Conservation (phyloP, 2,329 filamentous ascomycete genomes). For the Trichophyton mentagrophytes region DNA sequence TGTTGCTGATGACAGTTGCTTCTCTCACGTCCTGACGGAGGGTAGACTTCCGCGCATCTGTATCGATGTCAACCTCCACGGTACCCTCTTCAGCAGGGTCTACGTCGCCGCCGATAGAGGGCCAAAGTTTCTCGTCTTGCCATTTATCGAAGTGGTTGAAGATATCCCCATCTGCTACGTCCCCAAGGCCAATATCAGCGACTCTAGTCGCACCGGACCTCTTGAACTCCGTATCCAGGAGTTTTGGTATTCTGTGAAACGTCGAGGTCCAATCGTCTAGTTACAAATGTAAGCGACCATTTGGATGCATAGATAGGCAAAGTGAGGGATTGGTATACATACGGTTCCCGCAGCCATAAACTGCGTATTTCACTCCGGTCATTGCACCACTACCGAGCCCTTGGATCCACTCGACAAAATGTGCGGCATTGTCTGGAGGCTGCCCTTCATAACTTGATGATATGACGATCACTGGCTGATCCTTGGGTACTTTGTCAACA, state of each 20-base stretch:
- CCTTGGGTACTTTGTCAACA: not conserved
- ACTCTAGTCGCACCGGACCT: not conserved
- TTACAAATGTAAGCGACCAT: not conserved
- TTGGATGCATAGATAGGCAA: not conserved
- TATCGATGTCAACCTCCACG: not conserved
- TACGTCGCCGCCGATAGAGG: not conserved
- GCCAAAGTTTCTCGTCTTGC: not conserved
- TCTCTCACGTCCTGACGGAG: not conserved
- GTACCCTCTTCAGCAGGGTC: not conserved
- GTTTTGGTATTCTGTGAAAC: not conserved
- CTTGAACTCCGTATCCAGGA: not conserved
- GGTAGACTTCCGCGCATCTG: not conserved
- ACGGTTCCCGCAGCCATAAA: slow-evolving; percentile 1
- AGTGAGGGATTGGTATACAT: not conserved
- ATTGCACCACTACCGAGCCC: slow-evolving; percentile 13
- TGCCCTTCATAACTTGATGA: slow-evolving; percentile 1
- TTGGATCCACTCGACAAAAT: slow-evolving; percentile 3
- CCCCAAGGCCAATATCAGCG: not conserved
- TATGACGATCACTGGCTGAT: not conserved
- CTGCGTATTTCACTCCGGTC: slow-evolving; percentile 20
- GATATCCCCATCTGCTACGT: not conserved
- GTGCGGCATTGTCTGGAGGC: not conserved
- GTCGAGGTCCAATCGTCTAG: slow-evolving; percentile 1
- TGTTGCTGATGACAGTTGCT: not conserved
- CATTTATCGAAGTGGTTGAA: slow-evolving; percentile 3